Evolutionary conservation across 257 asterid genomes (phyloP).

Genomic region (Eucommia ulmoides): DNA sequence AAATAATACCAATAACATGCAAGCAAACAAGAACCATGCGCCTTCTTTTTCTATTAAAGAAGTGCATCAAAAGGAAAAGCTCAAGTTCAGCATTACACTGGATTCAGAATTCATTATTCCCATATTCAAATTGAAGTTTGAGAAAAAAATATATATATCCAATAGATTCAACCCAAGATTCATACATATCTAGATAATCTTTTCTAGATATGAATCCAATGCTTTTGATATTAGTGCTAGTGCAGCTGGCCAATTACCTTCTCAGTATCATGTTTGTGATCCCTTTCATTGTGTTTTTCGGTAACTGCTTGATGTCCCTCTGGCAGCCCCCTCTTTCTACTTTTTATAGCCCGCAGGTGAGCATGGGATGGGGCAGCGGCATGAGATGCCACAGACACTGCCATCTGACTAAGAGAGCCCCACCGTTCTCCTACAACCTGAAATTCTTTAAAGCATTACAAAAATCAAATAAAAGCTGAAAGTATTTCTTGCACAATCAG

Average conservation of each 20-base stretch:
- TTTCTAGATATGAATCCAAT: background rate
- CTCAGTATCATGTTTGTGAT: constrained; percentile 9
- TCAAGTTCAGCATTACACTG: background rate
- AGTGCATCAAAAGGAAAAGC: background rate
- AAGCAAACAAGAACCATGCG: background rate
- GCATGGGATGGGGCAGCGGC: constrained; percentile 74
- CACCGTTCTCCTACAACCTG: constrained; percentile 96
- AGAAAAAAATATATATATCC: background rate
- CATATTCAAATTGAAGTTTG: background rate
- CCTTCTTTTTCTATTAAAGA: too few species aligned
- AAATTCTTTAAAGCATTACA: constrained; percentile 4
- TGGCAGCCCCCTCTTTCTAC: constrained; percentile 40
- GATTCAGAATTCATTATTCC: background rate
- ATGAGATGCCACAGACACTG: constrained; percentile 77
- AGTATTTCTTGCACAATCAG: constrained; percentile 5
- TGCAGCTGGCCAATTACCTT: constrained; percentile 35
- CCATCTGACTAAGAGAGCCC: constrained; percentile 81
- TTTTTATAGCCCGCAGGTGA: constrained; percentile 75
- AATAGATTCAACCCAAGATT: background rate
- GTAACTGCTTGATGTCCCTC: constrained; percentile 30
- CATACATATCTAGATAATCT: too few species aligned
- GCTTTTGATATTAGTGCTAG: constrained; percentile 2
- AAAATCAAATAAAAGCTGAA: constrained; percentile 6
- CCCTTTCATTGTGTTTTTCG: constrained; percentile 23
- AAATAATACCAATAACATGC: background rate